Percentiles rank a stretch among this genome's conserved stretches.
These are phyloP conservation scores for Cenchrus americanus DNA, from an alignment of 176 grass and related monocot species.

Conservation along the genomic window DNA sequence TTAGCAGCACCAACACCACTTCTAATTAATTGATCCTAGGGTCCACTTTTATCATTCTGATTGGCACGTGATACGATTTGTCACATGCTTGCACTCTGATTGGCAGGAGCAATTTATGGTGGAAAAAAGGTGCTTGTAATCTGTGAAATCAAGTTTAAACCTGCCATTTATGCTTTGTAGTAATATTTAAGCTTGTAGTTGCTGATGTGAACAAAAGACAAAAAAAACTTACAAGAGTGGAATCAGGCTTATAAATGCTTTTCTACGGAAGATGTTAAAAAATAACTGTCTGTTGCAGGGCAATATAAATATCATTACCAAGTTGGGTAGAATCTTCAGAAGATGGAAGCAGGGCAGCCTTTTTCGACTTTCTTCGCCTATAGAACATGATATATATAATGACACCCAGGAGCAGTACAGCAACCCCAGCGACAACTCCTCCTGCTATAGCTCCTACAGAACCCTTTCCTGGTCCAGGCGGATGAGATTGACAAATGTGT, in stretches of 20 bases:
- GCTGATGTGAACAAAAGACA: background rate
- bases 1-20: no score
- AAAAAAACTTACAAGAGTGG: background rate
- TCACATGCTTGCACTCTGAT: no score
- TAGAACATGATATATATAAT: conserved; percentile 47
- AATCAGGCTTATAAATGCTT: conserved; percentile 14
- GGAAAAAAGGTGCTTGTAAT: no score
- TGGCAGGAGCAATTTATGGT: no score
- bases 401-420: conserved; percentile 45
- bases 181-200: conserved; percentile 1
- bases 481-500: conserved; percentile 25
- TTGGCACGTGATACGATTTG: no score
- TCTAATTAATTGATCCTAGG: no score
- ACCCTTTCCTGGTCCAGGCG: conserved; percentile 33
- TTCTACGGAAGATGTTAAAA: background rate
- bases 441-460: conserved; percentile 66
- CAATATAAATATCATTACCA: conserved; percentile 39
- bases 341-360: conserved; percentile 47
- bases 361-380: conserved; percentile 71
- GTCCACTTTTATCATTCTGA: no score
- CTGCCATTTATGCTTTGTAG: no score
- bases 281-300: background rate
- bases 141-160: no score
- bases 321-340: conserved; percentile 62
- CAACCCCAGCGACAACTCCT: conserved; percentile 56